These are phyloP conservation scores for Solanum appendiculatum DNA, from an alignment of 257 asterid genomes.

Conservation along the genomic window DNA sequence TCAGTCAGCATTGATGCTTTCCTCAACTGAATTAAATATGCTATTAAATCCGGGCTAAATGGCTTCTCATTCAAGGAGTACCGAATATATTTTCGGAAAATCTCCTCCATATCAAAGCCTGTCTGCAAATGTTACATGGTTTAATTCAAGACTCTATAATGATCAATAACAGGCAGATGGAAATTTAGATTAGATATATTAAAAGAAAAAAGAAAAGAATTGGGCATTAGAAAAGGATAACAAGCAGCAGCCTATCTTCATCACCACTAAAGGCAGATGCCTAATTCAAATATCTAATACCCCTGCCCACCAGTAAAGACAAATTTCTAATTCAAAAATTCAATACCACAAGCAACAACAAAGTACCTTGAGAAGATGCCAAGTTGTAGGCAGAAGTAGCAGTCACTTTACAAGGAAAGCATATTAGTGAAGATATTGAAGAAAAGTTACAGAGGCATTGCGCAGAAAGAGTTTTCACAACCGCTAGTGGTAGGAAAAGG, in stretches of 20 bases:
- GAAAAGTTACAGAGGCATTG: not conserved
- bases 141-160: not conserved
- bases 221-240: not conserved
- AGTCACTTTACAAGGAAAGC: not conserved
- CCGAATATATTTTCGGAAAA: slow-evolving; percentile 83
- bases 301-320: not conserved
- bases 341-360: not conserved
- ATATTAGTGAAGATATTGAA: not conserved
- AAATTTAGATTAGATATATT: not conserved
- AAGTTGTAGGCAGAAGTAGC: not conserved
- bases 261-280: not conserved
- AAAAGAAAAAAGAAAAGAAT: not conserved
- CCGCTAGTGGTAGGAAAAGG: not conserved
- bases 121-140: slow-evolving; percentile 44
- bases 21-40: slow-evolving; percentile 75
- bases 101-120: slow-evolving; percentile 75
- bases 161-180: not conserved
- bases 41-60: slow-evolving; percentile 65
- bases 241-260: not conserved
- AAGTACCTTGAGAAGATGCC: not conserved
- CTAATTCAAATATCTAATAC: not conserved
- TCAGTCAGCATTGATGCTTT: slow-evolving; percentile 65
- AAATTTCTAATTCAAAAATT: not conserved
- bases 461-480: not conserved
- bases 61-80: slow-evolving; percentile 91